Conservation (phyloP, 2,329 filamentous ascomycete species). For the Botrytis cinerea region DNA sequence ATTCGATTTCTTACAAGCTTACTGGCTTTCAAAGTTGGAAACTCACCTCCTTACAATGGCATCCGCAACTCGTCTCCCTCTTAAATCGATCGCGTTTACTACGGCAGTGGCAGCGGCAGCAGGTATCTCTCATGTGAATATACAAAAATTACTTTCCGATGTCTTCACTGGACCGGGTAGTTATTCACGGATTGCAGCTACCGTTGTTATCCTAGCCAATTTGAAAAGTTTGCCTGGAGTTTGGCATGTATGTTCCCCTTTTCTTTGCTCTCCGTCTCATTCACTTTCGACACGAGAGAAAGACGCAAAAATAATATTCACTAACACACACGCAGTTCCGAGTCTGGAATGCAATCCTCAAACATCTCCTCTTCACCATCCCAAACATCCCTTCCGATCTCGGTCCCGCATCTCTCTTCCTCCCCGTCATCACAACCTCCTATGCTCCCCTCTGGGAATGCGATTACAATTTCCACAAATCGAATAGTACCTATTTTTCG, state of each 20-base stretch:
- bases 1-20: not conserved
- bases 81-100: conserved; percentile 37
- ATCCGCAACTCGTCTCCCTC: conserved; percentile 38
- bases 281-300: not conserved
- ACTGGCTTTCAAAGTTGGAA: not conserved
- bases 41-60: conserved; percentile 34
- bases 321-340: conserved; percentile 44
- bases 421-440: conserved; percentile 59
- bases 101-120: conserved; percentile 30
- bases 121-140: conserved; percentile 34
- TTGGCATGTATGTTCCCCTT: conserved; percentile 55
- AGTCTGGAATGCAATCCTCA: conserved; percentile 49
- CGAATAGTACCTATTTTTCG: conserved; percentile 69
- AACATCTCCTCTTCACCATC: conserved; percentile 47
- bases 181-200: conserved; percentile 37
- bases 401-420: conserved; percentile 54
- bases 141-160: conserved; percentile 30
- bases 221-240: conserved; percentile 59
- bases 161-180: conserved; percentile 40
- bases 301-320: not conserved
- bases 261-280: not conserved
- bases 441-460: conserved; percentile 63
- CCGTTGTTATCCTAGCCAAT: conserved; percentile 51
- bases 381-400: conserved; percentile 41
- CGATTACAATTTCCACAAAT: conserved; percentile 75